Evolutionary conservation across 139 green algal species (phyloP).

Genomic region (Coccomyxa sp.): DNA sequence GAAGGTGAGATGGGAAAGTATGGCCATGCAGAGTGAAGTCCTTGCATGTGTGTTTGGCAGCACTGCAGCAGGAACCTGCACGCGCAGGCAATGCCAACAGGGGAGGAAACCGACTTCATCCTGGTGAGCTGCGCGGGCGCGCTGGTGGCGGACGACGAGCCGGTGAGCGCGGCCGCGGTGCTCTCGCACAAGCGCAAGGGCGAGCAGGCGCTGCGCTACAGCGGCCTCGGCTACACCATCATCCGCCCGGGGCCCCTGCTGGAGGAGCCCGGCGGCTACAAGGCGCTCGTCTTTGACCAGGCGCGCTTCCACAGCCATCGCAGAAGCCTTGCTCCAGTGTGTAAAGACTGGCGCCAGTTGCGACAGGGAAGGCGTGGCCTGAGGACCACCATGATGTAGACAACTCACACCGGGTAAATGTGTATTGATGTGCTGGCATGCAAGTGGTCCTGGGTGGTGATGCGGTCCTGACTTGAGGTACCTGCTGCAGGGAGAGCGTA

Average conservation of each 20-base stretch:
- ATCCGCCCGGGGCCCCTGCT: conserved; percentile 75
- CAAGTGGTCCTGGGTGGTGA: too few species aligned
- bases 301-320: conserved; percentile 16
- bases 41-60: too few species aligned
- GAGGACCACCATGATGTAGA: too few species aligned
- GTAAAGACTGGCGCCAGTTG: too few species aligned
- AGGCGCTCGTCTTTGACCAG: conserved; percentile 98
- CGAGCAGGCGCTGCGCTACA: conserved; percentile 76
- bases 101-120: conserved; percentile 88
- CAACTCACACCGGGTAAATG: too few species aligned
- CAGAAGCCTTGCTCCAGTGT: too few species aligned
- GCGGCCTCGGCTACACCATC: conserved; percentile 93
- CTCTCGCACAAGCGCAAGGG: conserved; percentile 33
- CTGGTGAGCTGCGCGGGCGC: conserved; percentile 80
- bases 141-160: not conserved
- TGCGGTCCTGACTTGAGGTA: too few species aligned
- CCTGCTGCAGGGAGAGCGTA: conserved; percentile 59
- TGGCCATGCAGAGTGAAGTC: too few species aligned
- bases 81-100: conserved; percentile 49
- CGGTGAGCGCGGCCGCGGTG: not conserved
- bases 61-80: too few species aligned
- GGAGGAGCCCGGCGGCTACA: conserved; percentile 93
- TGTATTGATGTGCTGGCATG: too few species aligned
- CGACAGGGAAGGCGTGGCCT: too few species aligned
- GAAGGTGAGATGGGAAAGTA: too few species aligned